Evolutionary conservation across 257 asterid genomes (phyloP), one percentile per base, ranked within the genome.

Genomic region (Solanum raphanifolium): DNA sequence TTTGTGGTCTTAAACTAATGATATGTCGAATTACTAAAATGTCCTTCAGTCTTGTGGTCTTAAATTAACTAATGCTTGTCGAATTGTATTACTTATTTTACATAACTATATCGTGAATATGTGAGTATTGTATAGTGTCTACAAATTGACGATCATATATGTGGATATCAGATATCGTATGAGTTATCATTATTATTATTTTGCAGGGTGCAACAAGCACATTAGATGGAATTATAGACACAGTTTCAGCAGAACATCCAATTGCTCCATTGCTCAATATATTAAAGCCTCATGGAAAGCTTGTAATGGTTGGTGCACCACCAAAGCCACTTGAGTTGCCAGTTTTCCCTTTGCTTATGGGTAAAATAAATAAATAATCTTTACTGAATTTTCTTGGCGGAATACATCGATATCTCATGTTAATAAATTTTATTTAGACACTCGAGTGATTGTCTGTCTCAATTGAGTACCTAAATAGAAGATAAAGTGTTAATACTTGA

Each of bases 151-250:
- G 27, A 72, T 1, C 86, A 38, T 76, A 36, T 34, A 69, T 13
- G 23, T 8, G 38, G 9, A 27, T 68, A 68, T 13, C 21, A 13
- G 7, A 4, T 29, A 6, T 69, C 10, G 4, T 69, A 69, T 29
- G 16, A 25, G 65, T 18, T 39, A 25, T 66, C 13, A 66, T 27
- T 62, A 62, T n/a, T 65, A 66, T 65, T 65, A 65, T 10, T 27
- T 74, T 74, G 20, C 52, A 91, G 92, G 88, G 73, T 39, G 91
- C 92, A 15, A 25, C 74, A 39, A 43, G 90, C 46, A 91, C 91
- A 60, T 62, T 91, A 85, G 91, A 89, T 41, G 93, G 93, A 18
- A 89, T 89, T 11, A 83, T 91, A 27, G 91, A 91, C 31, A 89
- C 93, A 0, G 90, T 89, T 20, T 89, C 93, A 38, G 91, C 93